phyloP scores from a whole-genome alignment of 2,329 filamentous ascomycete species.

The Coleophoma cylindrospora region DNA sequence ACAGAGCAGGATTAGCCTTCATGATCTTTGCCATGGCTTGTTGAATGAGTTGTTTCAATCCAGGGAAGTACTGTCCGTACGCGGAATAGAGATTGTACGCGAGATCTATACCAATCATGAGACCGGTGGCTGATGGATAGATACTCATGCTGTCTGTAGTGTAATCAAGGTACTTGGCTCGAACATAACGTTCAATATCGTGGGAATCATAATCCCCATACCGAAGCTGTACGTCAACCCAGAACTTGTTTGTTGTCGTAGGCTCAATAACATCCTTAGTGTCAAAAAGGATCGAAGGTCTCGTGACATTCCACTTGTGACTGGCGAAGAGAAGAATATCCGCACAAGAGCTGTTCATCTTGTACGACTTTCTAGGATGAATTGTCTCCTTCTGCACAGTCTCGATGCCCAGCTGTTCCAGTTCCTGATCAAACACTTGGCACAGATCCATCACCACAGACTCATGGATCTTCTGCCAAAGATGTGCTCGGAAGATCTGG shows the following conservation, averaged over 20 bases:
- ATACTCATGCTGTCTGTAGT: constrained; percentile 98
- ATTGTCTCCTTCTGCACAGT: constrained; percentile 99
- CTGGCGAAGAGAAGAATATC: constrained; percentile 95
- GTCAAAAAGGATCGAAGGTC: constrained; percentile 88
- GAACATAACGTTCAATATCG: constrained; percentile 95
- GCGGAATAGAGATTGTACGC: constrained; percentile 98
- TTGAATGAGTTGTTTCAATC: constrained; percentile 89
- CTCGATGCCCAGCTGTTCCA: constrained; percentile 93
- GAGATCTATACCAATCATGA: constrained; percentile 97
- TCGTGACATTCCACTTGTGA: constrained; percentile 98
- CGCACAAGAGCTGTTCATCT: constrained; percentile 99
- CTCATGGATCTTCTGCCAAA: constrained; percentile 99
- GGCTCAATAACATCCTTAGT: constrained; percentile 93
- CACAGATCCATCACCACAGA: constrained; percentile 98
- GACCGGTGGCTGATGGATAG: constrained; percentile 90
- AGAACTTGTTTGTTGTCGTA: constrained; percentile 98
- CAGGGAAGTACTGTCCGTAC: constrained; percentile 98
- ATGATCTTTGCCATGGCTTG: constrained; percentile 99
- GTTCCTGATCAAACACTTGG: constrained; percentile 95
- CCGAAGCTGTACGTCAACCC: constrained; percentile 92
- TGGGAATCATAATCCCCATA: constrained; percentile 99
- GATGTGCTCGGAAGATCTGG: constrained; percentile 97
- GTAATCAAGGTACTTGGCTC: constrained; percentile 98
- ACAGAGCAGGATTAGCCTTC: constrained; percentile 97
- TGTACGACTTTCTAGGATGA: constrained; percentile 98